These are phyloP conservation scores for Backusella tarrabulga DNA, from an alignment of 192 early-diverging fungal genomes.

Conservation along the genomic window DNA sequence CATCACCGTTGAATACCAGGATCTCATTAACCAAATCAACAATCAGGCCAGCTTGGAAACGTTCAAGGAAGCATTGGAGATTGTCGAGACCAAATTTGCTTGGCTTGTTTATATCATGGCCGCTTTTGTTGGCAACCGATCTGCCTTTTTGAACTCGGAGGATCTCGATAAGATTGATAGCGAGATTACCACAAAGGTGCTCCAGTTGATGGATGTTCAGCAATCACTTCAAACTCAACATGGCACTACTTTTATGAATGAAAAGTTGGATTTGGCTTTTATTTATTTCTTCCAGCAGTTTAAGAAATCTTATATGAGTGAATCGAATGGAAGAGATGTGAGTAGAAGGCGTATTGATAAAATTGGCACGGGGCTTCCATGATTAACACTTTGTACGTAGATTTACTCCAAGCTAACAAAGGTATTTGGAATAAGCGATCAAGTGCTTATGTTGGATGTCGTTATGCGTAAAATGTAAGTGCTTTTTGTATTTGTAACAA, in stretches of 20 bases:
- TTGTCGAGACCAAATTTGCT: slow-evolving; percentile 68
- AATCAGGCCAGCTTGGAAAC: slow-evolving; percentile 20
- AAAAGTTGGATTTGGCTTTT: slow-evolving; percentile 76
- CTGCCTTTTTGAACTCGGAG: slow-evolving; percentile 61
- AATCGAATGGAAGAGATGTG: slow-evolving; percentile 52
- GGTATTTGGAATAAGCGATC: slow-evolving; percentile 66
- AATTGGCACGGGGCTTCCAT: neutral
- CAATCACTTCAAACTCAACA: slow-evolving; percentile 56
- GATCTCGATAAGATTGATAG: slow-evolving; percentile 82
- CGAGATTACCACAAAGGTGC: slow-evolving; percentile 63
- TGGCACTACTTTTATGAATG: slow-evolving; percentile 47
- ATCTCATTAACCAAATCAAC: slow-evolving; percentile 12
- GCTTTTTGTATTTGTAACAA: neutral
- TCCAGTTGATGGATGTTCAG: slow-evolving; percentile 70
- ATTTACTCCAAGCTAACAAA: slow-evolving; percentile 66
- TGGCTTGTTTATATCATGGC: slow-evolving; percentile 83
- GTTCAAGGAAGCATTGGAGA: slow-evolving; percentile 45
- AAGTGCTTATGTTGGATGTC: slow-evolving; percentile 57
- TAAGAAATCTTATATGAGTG: slow-evolving; percentile 79
- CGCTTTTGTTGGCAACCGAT: slow-evolving; percentile 64
- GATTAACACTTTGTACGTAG: slow-evolving; percentile 21
- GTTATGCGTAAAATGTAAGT: slow-evolving; percentile 65
- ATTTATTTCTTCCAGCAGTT: slow-evolving; percentile 79
- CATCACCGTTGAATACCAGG: slow-evolving; percentile 62
- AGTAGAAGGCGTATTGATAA: neutral